Evolutionary conservation across 2,329 filamentous ascomycete species (phyloP), one percentile per base, ranked within the genome.

Genomic region (Fusarium albosuccineum): DNA sequence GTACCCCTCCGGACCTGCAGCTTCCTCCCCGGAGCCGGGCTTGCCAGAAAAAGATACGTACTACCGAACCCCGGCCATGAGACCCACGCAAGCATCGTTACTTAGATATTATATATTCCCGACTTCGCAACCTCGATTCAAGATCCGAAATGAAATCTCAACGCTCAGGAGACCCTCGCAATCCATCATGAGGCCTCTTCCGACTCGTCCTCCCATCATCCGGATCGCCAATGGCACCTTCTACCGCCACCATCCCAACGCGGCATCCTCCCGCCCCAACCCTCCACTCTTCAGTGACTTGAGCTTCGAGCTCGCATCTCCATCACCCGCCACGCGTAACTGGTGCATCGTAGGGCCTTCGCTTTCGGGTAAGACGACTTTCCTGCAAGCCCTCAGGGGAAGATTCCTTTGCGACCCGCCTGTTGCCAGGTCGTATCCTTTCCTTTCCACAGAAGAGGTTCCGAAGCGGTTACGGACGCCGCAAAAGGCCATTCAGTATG

Each of bases 331-430:
- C 5, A 77, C 80, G 13, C 86, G 91, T 69, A 88, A 93, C 76
- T 98, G 94, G 94, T 92, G 92, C 39, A 83, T 99, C 39, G 84
- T 98, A 27, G 94, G 93, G 0, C 89, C 93, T 0, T 94, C 92
- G 0, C 87, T 91, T 1, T 87, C 90, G 1, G 92, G 92, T 1
- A 92, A 95, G 76, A 97, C 94, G 1, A 91, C 91, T 0, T 90
- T 99, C 58, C 84, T 98, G 4, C 88, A 97, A 62, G 82, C 95
- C 17, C 82, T 98, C 9, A 85, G 89, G 33, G 95, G 94, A 9
- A 86, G 91, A 60, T 85, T 94, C 68, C 81, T 97, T 33, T 92
- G 89, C 75, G 82, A 92, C 7, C 95, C 95, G 5, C 91, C 94
- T 0, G 86, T 83, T 5, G 91, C 92, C 2, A 87, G 94, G 45